A percentile compares a stretch with the other conserved stretches of the same genome.
Evolutionary conservation across 306 rosid species (phyloP).

Genomic region (Lagenaria siceraria): DNA sequence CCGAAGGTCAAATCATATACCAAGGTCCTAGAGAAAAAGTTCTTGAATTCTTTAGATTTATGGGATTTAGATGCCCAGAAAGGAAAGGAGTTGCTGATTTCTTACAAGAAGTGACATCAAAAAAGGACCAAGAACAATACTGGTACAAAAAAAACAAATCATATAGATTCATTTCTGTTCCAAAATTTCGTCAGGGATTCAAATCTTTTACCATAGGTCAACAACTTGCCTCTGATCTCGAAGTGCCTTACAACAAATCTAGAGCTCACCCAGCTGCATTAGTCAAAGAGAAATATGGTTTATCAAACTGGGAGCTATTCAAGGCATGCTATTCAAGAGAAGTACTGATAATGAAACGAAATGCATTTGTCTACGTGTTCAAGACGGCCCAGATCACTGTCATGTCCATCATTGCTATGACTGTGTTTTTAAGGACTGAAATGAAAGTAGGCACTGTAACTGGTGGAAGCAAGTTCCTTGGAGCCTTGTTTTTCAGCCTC

Average conservation of each 20-base stretch:
- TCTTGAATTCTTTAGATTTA: constrained; percentile 48
- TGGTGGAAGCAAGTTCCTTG: constrained; percentile 43
- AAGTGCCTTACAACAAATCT: constrained; percentile 41
- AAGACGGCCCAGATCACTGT: constrained; percentile 44
- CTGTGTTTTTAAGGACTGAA: constrained; percentile 53
- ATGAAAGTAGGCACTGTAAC: constrained; percentile 36
- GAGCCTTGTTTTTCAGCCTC: constrained; percentile 60
- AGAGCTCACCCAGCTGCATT: constrained; percentile 55
- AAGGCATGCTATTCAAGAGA: constrained; percentile 77
- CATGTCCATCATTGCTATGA: constrained; percentile 38
- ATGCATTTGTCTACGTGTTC: constrained; percentile 37
- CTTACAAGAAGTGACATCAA: constrained; percentile 75
- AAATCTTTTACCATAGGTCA: constrained; percentile 37
- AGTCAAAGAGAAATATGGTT: constrained; percentile 53
- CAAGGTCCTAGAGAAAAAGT: constrained; percentile 58
- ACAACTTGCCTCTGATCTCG: constrained; percentile 25
- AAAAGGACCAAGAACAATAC: constrained; percentile 76
- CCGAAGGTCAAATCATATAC: constrained; percentile 66
- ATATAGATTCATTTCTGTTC: constrained; percentile 39
- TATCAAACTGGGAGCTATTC: constrained; percentile 51
- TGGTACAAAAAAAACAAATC: constrained; percentile 41
- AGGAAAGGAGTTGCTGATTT: constrained; percentile 86
- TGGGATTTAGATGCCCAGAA: constrained; percentile 58
- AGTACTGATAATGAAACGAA: constrained; percentile 54
- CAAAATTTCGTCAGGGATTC: constrained; percentile 40